Conservation (phyloP, 345 rosid genomes). For the Cardamine resedifolia region DNA sequence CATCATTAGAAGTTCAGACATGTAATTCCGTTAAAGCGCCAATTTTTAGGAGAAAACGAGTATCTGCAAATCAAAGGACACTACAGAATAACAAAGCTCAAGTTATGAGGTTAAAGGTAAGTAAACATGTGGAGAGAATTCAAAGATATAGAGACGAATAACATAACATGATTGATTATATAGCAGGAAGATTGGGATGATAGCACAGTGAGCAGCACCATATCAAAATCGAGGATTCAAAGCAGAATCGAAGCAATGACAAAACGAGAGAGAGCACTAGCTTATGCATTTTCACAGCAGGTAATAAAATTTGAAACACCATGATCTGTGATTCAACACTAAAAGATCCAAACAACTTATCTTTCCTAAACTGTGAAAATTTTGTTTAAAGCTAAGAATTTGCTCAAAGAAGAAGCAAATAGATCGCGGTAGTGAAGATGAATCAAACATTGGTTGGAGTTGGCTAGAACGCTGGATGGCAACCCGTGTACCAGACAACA, state of each 20-base stretch:
- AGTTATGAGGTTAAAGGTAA: constrained; percentile 58
- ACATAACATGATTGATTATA: constrained; percentile 7
- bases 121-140: not conserved
- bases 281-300: constrained; percentile 93
- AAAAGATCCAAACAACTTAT: not conserved
- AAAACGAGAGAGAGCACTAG: constrained; percentile 81
- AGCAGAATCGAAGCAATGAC: constrained; percentile 70
- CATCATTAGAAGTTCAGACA: constrained; percentile 74
- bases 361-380: not conserved
- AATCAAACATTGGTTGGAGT: constrained; percentile 66
- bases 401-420: constrained; percentile 65
- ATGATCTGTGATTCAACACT: not conserved
- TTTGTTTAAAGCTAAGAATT: constrained; percentile 51
- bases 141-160: not conserved
- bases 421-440: constrained; percentile 41
- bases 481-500: constrained; percentile 60
- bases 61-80: constrained; percentile 27
- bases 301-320: constrained; percentile 31
- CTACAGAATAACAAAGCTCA: constrained; percentile 53
- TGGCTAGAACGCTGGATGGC: constrained; percentile 97
- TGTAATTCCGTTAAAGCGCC: constrained; percentile 55
- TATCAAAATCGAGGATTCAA: constrained; percentile 63
- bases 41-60: constrained; percentile 43
- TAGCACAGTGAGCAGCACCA: constrained; percentile 78
- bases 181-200: constrained; percentile 92